Percentiles rank a stretch among this genome's conserved stretches.
Evolutionary conservation across 2,329 filamentous ascomycete genomes (phyloP).

Genomic region (Raffaelea deltoideospora): DNA sequence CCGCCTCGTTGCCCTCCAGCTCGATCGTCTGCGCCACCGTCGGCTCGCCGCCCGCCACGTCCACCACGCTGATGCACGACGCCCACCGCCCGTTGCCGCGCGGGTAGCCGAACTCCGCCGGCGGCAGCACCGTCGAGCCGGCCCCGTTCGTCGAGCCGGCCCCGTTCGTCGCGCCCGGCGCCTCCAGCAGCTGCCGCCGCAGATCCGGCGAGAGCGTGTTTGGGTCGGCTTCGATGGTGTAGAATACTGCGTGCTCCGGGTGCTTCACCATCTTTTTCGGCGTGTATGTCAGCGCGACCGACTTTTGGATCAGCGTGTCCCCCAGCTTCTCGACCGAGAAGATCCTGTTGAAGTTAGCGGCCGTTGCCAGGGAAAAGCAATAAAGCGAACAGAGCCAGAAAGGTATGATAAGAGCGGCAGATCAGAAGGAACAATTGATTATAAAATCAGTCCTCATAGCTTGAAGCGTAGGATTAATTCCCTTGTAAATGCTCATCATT

Average conservation of each 20-base stretch:
- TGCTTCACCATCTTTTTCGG: conserved; percentile 79
- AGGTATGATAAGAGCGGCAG: conserved; percentile 16
- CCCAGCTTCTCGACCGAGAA: conserved; percentile 80
- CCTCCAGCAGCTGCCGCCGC: conserved; percentile 56
- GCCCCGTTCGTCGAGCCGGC: conserved; percentile 60
- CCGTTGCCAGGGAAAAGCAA: neutral
- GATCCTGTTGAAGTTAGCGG: conserved; percentile 43
- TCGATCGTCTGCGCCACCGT: conserved; percentile 63
- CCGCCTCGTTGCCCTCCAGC: conserved; percentile 78
- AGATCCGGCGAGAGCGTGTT: conserved; percentile 76
- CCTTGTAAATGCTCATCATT: conserved; percentile 45
- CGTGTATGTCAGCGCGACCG: conserved; percentile 76
- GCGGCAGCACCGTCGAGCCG: conserved; percentile 50
- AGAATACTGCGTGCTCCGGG: conserved; percentile 78
- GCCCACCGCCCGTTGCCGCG: conserved; percentile 78
- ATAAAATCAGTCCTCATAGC: conserved; percentile 41
- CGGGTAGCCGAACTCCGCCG: conserved; percentile 80
- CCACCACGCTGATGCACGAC: conserved; percentile 85
- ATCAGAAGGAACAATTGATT: conserved; percentile 99
- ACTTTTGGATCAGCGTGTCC: conserved; percentile 74
- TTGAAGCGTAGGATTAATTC: conserved; percentile 37
- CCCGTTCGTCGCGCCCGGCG: conserved; percentile 56
- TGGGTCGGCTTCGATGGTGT: conserved; percentile 86
- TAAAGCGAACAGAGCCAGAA: conserved; percentile 1
- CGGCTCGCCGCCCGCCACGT: conserved; percentile 59